phyloP scores from a whole-genome alignment of 2,329 filamentous ascomycete genomes.

The Pyrenophora tritici-repentis region DNA sequence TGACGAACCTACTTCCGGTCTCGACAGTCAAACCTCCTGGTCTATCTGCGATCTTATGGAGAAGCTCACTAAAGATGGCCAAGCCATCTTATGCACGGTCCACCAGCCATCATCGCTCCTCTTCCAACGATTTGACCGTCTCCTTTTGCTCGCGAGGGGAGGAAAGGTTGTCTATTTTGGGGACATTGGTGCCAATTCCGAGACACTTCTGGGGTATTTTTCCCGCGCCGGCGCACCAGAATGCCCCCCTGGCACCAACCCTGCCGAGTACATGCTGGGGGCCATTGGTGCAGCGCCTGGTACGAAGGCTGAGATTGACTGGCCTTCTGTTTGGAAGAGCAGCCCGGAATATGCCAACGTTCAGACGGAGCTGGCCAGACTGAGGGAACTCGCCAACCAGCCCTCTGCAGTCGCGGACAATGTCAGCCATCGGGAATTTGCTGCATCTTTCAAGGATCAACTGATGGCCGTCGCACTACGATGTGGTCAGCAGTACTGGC shows the following conservation, averaged over 20 bases:
- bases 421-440: constrained; percentile 49
- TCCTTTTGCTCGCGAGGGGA: constrained; percentile 74
- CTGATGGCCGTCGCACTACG: constrained; percentile 47
- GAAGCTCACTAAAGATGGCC: constrained; percentile 79
- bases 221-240: constrained; percentile 68
- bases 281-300: constrained; percentile 44
- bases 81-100: constrained; percentile 86
- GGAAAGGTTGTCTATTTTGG: constrained; percentile 80
- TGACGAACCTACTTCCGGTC: constrained; percentile 80
- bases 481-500: constrained; percentile 54
- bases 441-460: constrained; percentile 46
- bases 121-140: constrained; percentile 82
- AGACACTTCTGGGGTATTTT: constrained; percentile 71
- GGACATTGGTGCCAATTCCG: constrained; percentile 70
- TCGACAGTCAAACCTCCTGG: constrained; percentile 82
- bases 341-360: constrained; percentile 32
- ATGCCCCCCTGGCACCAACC: constrained; percentile 71
- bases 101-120: constrained; percentile 91
- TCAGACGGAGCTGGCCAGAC: constrained; percentile 46
- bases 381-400: constrained; percentile 43
- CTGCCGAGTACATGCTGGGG: constrained; percentile 75
- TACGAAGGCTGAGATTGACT: constrained; percentile 41
- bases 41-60: constrained; percentile 81
- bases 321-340: constrained; percentile 49
- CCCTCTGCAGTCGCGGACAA: constrained; percentile 51